These are phyloP conservation scores for Ophiocordyceps robertsii DNA, from an alignment of 2,329 filamentous ascomycete genomes.

Conservation along the genomic window DNA sequence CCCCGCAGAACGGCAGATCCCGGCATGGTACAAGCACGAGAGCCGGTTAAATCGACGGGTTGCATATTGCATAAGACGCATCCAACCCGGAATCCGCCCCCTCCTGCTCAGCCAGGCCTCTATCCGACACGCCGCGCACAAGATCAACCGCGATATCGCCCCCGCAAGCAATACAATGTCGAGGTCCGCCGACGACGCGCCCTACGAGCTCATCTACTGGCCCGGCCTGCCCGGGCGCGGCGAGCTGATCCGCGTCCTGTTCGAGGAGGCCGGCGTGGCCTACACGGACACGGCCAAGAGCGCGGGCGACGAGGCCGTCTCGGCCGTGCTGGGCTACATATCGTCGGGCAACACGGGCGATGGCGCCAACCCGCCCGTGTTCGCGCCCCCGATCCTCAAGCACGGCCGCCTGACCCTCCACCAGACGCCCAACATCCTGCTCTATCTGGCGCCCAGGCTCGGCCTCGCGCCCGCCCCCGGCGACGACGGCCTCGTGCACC, in stretches of 20 bases:
- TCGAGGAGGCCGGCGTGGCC: constrained; percentile 52
- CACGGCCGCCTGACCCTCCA: constrained; percentile 47
- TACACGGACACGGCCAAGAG: constrained; percentile 44
- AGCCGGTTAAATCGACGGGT: no score
- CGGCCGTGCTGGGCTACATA: constrained; percentile 34
- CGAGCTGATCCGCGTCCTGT: constrained; percentile 57
- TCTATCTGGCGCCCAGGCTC: constrained; percentile 51
- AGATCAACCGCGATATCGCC: no score
- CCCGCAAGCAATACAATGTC: no score
- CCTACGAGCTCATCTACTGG: constrained; percentile 60
- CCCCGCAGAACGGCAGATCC: no score
- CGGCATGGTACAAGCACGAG: no score
- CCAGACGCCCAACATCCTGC: constrained; percentile 61
- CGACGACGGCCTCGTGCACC: constrained; percentile 33
- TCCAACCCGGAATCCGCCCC: no score
- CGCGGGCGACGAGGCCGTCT: constrained; percentile 32
- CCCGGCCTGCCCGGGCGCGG: constrained; percentile 58
- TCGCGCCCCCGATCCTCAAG: constrained; percentile 55
- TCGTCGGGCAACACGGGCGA: constrained; percentile 31
- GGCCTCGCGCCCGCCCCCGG: constrained; percentile 34
- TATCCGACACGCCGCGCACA: no score
- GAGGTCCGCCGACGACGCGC: constrained; percentile 22
- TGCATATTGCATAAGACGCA: no score
- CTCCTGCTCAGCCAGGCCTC: no score
- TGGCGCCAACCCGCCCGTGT: constrained; percentile 45